Conservation (phyloP, 2,329 filamentous ascomycete genomes). For the Penicillium sp. region DNA sequence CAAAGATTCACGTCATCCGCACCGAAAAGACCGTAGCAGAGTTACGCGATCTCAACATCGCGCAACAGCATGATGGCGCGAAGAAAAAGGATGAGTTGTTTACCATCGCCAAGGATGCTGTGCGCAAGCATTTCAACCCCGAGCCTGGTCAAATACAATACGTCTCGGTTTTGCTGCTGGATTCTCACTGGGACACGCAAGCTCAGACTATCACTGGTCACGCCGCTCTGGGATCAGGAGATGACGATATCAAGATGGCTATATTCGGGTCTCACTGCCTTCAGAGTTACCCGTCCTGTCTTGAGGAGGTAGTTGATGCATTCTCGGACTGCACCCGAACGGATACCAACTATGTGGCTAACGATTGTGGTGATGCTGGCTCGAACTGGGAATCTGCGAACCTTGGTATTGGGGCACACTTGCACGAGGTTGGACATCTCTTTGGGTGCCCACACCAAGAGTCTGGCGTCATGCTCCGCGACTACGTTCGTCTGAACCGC, state of each 20-base stretch:
- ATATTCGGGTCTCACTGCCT: constrained; percentile 92
- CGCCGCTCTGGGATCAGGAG: constrained; percentile 76
- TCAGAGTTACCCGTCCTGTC: constrained; percentile 83
- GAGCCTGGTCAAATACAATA: constrained; percentile 80
- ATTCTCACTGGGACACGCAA: constrained; percentile 81
- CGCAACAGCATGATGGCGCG: constrained; percentile 74
- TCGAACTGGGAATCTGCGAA: constrained; percentile 96
- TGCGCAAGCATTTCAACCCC: constrained; percentile 75
- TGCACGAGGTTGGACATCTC: constrained; percentile 88
- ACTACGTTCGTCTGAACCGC: constrained; percentile 82
- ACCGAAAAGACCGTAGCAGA: constrained; percentile 83
- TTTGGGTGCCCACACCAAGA: constrained; percentile 91
- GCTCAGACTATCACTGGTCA: constrained; percentile 75
- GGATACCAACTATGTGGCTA: constrained; percentile 76
- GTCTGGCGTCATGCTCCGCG: constrained; percentile 86
- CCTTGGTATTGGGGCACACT: constrained; percentile 87
- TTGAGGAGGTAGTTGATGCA: constrained; percentile 87
- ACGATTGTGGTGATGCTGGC: constrained; percentile 83
- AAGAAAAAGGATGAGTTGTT: constrained; percentile 75
- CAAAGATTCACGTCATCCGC: constrained; percentile 83
- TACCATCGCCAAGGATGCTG: constrained; percentile 74
- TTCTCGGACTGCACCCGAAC: constrained; percentile 91
- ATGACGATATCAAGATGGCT: constrained; percentile 75
- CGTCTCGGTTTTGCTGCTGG: constrained; percentile 82
- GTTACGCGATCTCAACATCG: constrained; percentile 74